phyloP scores from a whole-genome alignment of 306 rosid genomes.

The Lagenaria siceraria region DNA sequence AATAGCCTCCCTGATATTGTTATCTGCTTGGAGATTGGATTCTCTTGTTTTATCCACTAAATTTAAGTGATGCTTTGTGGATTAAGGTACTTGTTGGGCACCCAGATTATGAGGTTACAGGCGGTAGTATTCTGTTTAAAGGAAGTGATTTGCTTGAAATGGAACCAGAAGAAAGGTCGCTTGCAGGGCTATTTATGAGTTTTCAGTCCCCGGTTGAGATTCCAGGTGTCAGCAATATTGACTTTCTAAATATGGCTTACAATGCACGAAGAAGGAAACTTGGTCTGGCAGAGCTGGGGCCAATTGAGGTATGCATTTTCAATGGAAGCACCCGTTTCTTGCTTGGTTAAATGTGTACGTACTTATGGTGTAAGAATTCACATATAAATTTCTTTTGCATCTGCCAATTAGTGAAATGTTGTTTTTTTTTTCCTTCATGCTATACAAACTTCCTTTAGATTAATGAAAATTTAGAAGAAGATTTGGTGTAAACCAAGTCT shows the following conservation, averaged over 20 bases:
- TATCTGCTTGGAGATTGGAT: not conserved
- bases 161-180: conserved; percentile 81
- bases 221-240: conserved; percentile 81
- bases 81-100: conserved; percentile 78
- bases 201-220: conserved; percentile 85
- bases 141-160: conserved; percentile 69
- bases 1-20: not conserved
- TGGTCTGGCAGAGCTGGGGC: conserved; percentile 74
- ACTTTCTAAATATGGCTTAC: conserved; percentile 84
- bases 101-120: conserved; percentile 85
- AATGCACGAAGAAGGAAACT: conserved; percentile 72
- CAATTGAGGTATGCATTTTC: conserved; percentile 47
- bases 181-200: conserved; percentile 88
- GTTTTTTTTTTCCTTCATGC: not conserved
- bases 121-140: conserved; percentile 66
- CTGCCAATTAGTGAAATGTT: not conserved
- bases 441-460: not conserved
- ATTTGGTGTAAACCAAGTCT: too few species aligned
- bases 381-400: not conserved
- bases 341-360: not conserved
- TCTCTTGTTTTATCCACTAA: not conserved
- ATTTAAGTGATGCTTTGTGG: not conserved
- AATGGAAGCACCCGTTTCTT: not conserved
- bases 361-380: not conserved
- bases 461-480: not conserved